A percentile compares a stretch with the other conserved stretches of the same genome.
Conservation (phyloP, 352 stramenopile species). For the Globisporangium sylvaticum region DNA sequence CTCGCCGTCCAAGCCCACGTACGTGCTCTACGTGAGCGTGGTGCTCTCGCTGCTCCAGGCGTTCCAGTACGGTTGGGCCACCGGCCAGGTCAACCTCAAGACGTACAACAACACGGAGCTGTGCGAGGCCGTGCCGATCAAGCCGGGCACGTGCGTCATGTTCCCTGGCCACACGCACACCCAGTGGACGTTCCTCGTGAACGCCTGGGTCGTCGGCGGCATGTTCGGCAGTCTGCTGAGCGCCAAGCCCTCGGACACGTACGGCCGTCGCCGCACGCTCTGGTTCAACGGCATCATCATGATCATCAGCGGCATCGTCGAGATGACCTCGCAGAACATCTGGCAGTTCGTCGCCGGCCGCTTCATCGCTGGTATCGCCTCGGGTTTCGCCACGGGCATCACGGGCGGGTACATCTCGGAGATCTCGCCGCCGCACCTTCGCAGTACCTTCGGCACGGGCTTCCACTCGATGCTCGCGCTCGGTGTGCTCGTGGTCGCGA, state of each 20-base stretch:
- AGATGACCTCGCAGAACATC: conserved; percentile 19
- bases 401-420: conserved; percentile 43
- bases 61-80: conserved; percentile 51
- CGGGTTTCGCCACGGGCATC: conserved; percentile 37
- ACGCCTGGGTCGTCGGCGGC: conserved; percentile 48
- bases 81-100: conserved; percentile 62
- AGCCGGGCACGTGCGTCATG: conserved; percentile 29
- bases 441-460: conserved; percentile 29
- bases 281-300: conserved; percentile 20
- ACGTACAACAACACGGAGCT: conserved; percentile 45
- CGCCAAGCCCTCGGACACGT: conserved; percentile 29
- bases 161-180: conserved; percentile 33
- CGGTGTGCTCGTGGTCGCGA: conserved; percentile 40
- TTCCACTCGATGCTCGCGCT: conserved; percentile 35
- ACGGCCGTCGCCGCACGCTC: conserved; percentile 33
- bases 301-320: conserved; percentile 17
- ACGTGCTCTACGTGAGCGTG: conserved; percentile 31
- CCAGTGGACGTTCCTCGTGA: conserved; percentile 44
- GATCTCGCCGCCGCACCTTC: conserved; percentile 39
- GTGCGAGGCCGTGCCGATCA: conserved; percentile 35
- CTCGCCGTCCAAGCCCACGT: conserved; percentile 12
- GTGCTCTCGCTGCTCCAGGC: conserved; percentile 34
- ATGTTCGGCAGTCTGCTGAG: conserved; percentile 38
- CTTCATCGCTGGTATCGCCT: conserved; percentile 45
- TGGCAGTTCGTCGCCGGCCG: conserved; percentile 22